phyloP scores from a whole-genome alignment of 148 eudicot genomes.

The Cornus kousa region DNA sequence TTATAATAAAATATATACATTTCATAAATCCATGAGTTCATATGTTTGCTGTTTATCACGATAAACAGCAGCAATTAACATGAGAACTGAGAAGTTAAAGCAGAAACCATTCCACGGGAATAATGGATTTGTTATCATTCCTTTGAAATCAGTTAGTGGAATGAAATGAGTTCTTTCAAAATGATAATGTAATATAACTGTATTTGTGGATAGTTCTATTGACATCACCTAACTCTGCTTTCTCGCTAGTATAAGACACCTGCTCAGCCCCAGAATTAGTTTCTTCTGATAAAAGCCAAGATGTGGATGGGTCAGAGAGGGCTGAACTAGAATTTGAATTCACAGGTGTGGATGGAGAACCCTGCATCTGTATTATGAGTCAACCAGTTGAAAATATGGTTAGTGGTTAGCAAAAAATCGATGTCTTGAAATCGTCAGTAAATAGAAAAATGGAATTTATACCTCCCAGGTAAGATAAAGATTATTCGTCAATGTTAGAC shows the following conservation, averaged over 20 bases:
- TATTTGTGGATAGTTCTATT: neutral
- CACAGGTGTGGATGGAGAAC: slow-evolving; percentile 61
- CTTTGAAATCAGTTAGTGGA: neutral
- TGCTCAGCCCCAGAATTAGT: slow-evolving; percentile 45
- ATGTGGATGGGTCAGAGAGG: slow-evolving; percentile 51
- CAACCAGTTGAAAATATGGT: slow-evolving; percentile 17
- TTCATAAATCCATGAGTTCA: neutral
- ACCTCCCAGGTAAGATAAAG: neutral
- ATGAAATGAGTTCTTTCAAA: neutral
- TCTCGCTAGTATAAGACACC: slow-evolving; percentile 22
- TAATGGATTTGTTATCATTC: neutral
- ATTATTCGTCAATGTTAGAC: neutral
- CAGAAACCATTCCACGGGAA: too few relatives aligned
- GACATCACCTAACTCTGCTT: slow-evolving; percentile 40
- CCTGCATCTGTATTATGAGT: slow-evolving; percentile 49
- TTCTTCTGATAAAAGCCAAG: slow-evolving; percentile 54
- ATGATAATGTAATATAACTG: neutral
- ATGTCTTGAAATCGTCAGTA: neutral
- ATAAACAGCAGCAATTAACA: neutral
- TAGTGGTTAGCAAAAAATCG: slow-evolving; percentile 13
- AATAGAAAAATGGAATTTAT: neutral
- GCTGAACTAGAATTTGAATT: slow-evolving; percentile 59
- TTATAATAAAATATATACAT: neutral
- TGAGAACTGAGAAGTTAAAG: too few relatives aligned
- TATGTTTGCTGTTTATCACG: neutral